Base-by-base conservation (phyloP, 106 monocot genomes). In the Triglochin maritima region DNA sequence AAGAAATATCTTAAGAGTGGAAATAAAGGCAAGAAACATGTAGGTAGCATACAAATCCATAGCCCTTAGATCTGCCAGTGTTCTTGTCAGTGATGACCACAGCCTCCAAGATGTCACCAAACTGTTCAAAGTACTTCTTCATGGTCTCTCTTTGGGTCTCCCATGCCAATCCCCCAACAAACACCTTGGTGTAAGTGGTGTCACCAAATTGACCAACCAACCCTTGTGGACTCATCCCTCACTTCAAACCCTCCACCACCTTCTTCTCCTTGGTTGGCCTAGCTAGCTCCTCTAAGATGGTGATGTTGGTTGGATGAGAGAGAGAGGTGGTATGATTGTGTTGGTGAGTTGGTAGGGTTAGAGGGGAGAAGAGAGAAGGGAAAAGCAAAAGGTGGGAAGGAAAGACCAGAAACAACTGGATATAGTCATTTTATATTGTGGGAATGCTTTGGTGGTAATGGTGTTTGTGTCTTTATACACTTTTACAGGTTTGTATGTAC, bases 21-120 rank as follows among this genome's bases (percentile, higher is more conserved):
- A 67, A 45, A 67, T n/a, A 49, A 66, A 13, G 46, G 5, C 44
- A 13, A 14, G 9, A 46, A 42, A 4, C 11, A 1, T 3, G 16
- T 11, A 59, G 58, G 15, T 14, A 11, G 29, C 29, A 7, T 76
- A 84, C 84, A 13, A 84, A 84, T 45, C 80, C 80, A 54, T 84
- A 84, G 69, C 80, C 84, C 62, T 84, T 84, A 43, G 84, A 84
- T 10, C 80, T 73, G 17, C 72, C 74, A 53, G 77, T 84, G 74
- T 70, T 60, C 67, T 84, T 84, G 49, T 84, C 84, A 7, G 74
- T 66, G 74, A 84, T 80, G 49, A 84, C 84, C 56, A 84, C 80
- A 62, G 84, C 84, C 63, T 84, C 84, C 42, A 80, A 68, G 77
- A 84, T 84, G 45, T 84, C 80, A 29, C 80, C 80, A 63, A 77